Evolutionary conservation across 140 eudicot species (phyloP).

Genomic region (Eryngium alpinum): DNA sequence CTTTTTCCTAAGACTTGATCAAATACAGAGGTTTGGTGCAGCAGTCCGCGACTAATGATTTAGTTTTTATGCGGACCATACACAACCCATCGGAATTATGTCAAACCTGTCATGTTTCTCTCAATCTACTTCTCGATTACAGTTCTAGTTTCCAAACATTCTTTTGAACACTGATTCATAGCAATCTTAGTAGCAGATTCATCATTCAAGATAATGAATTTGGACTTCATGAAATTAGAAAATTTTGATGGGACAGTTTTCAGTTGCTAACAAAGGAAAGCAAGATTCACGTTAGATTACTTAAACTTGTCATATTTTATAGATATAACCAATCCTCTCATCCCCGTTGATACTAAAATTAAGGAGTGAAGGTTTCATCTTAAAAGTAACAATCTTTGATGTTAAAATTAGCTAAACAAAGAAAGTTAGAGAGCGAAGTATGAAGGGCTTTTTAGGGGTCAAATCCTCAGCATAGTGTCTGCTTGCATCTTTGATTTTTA

Average conservation of each 20-base stretch:
- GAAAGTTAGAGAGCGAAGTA: conserved; percentile 9
- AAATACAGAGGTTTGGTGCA: no score
- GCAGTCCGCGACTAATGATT: no score
- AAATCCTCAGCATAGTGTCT: conserved; percentile 3
- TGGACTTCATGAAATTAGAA: background rate
- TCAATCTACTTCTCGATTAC: no score
- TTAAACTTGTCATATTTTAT: background rate
- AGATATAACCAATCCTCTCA: background rate
- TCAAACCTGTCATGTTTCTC: no score
- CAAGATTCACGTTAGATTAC: background rate
- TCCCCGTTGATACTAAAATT: background rate
- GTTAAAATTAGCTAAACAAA: background rate
- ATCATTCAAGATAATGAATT: background rate
- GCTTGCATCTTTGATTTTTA: conserved; percentile 4
- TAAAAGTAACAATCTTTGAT: no score
- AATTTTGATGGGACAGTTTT: background rate
- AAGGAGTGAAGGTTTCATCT: background rate
- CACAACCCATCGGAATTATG: no score
- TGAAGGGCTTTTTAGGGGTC: conserved; percentile 5
- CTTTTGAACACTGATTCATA: no score
- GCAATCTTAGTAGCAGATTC: no score
- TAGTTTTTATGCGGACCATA: no score
- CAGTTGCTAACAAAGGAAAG: background rate
- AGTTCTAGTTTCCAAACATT: no score
- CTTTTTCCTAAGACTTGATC: no score